These are phyloP conservation scores for Schoenoplectus triqueter DNA, from an alignment of 202 grass and related monocot species.

Conservation along the genomic window DNA sequence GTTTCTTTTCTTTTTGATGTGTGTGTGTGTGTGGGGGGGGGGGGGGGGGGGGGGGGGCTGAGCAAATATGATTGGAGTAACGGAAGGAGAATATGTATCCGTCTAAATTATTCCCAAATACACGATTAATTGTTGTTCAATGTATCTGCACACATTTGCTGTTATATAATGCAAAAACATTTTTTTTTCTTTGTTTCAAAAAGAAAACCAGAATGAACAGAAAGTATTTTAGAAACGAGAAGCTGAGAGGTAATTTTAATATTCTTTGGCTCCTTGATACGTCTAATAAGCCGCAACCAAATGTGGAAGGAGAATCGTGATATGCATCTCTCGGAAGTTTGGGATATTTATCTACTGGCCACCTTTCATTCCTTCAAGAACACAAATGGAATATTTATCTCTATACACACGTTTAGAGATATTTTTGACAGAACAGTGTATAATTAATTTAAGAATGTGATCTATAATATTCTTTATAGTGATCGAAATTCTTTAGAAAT, in stretches of 20 bases:
- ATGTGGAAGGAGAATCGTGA: not conserved
- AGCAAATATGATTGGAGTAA: not conserved
- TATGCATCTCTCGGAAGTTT: not conserved
- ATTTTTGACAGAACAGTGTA: not conserved
- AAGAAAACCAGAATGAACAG: not conserved
- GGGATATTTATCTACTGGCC: slow-evolving; percentile 23
- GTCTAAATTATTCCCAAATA: too few species aligned
- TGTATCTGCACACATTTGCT: too few species aligned
- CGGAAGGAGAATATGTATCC: too few species aligned
- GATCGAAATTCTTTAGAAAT: not conserved
- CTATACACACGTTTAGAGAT: not conserved
- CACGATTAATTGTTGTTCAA: too few species aligned
- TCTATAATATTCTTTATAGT: not conserved
- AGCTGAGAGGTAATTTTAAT: not conserved
- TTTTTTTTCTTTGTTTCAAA: not conserved
- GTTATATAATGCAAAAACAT: not conserved
- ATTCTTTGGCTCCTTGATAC: not conserved
- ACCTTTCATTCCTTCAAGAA: not conserved
- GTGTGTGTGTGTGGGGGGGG: too few species aligned
- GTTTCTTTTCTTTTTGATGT: too few species aligned
- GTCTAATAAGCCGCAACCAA: not conserved
- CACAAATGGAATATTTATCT: slow-evolving; percentile 22
- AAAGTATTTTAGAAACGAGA: not conserved
- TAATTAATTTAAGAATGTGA: not conserved
- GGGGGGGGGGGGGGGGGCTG: not conserved